Conservation (phyloP, 2,329 filamentous ascomycete species). For the Malbranchea zuffiana region DNA sequence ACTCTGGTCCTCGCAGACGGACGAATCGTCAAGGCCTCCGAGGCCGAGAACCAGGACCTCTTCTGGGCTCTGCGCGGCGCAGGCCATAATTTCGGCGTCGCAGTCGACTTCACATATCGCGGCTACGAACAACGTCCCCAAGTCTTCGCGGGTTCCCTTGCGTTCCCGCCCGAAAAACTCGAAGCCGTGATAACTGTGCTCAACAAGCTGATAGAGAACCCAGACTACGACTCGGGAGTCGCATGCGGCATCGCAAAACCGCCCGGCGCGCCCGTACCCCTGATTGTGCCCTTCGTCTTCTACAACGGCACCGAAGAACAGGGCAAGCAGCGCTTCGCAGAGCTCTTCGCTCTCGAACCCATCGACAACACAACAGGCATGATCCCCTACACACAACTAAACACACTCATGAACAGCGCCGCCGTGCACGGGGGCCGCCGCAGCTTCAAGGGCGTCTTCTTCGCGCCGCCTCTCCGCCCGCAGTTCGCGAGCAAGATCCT, state of each 20-base stretch:
- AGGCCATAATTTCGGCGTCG: constrained; percentile 38
- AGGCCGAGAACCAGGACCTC: constrained; percentile 37
- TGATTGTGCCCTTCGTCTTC: constrained; percentile 20
- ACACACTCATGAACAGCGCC: constrained; percentile 24
- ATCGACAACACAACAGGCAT: constrained; percentile 23
- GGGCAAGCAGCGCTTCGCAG: constrained; percentile 25
- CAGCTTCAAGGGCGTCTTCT: constrained; percentile 30
- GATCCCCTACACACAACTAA: constrained; percentile 31
- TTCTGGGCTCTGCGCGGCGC: constrained; percentile 41
- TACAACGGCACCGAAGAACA: constrained; percentile 27
- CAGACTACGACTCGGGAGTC: constrained; percentile 16
- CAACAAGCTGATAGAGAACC: constrained; percentile 17
- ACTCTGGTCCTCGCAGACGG: constrained; percentile 35
- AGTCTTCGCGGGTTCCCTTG: constrained; percentile 27
- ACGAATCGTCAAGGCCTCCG: constrained; percentile 29
- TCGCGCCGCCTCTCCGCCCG: constrained; percentile 28
- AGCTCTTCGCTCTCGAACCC: constrained; percentile 27
- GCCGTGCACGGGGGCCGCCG: constrained; percentile 25
- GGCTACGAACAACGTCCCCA: constrained; percentile 25
- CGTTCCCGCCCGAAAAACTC: constrained; percentile 20
- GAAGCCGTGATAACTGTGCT: constrained; percentile 19
- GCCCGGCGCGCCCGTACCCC: constrained; percentile 17
- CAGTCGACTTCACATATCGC: constrained; percentile 34
- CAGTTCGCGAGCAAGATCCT: constrained; percentile 22
- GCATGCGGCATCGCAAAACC: constrained; percentile 17